Evolutionary conservation across 2,329 filamentous ascomycete species (phyloP).

Genomic region (Pseudogymnoascus sp.): DNA sequence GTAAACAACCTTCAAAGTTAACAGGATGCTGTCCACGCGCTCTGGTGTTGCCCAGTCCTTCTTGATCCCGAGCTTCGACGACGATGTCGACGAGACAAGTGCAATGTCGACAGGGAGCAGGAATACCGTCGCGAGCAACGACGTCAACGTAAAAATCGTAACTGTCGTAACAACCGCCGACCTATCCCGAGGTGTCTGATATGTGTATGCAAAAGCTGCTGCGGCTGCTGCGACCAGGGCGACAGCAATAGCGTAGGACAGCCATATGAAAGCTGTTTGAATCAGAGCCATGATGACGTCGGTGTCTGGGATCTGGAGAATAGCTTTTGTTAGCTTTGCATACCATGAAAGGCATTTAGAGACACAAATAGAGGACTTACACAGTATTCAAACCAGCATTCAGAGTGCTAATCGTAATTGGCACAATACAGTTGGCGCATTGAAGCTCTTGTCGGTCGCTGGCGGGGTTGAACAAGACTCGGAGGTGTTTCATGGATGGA

Average conservation of each 20-base stretch:
- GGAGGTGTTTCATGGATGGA: neutral
- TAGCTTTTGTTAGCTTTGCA: neutral
- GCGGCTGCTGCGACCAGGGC: constrained; percentile 67
- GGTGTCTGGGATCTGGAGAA: neutral
- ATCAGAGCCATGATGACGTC: constrained; percentile 44
- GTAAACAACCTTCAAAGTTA: constrained; percentile 80
- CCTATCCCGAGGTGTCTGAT: constrained; percentile 82
- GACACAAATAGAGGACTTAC: neutral
- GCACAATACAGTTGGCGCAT: neutral
- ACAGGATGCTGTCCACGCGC: constrained; percentile 67
- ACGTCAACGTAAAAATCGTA: constrained; percentile 77
- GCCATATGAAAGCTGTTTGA: constrained; percentile 89
- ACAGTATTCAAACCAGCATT: neutral
- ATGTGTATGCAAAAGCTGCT: constrained; percentile 79
- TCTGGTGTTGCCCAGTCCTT: constrained; percentile 91
- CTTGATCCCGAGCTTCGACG: constrained; percentile 66
- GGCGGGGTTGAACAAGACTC: constrained; percentile 2
- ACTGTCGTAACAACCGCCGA: constrained; percentile 74
- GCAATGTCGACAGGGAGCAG: constrained; percentile 93
- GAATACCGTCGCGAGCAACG: constrained; percentile 83
- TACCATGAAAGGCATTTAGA: neutral
- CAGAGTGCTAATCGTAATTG: neutral
- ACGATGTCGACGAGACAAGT: constrained; percentile 80
- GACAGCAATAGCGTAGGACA: constrained; percentile 79
- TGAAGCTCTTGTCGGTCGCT: neutral